A percentile compares a stretch with the other conserved stretches of the same genome.
phyloP scores from a whole-genome alignment of 139 green algal species.

The Haematococcus sp. region DNA sequence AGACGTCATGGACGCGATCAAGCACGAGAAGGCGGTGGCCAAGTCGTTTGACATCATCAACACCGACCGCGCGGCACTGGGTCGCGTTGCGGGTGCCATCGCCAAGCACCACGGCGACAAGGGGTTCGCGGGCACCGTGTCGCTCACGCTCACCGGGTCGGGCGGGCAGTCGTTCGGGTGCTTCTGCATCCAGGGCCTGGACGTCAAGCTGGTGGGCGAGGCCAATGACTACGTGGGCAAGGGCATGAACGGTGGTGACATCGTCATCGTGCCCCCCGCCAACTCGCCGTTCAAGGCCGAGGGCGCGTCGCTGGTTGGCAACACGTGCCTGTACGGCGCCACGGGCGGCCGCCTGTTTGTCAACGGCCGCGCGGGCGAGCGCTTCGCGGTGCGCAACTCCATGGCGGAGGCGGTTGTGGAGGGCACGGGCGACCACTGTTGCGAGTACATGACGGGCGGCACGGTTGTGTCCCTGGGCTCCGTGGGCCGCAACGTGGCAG shows the following conservation, averaged over 20 bases:
- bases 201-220: constrained; percentile 88
- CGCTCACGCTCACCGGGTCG: constrained; percentile 76
- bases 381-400: constrained; percentile 87
- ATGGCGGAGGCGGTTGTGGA: constrained; percentile 93
- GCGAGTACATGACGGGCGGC: constrained; percentile 70
- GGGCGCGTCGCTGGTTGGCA: constrained; percentile 85
- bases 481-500: constrained; percentile 95
- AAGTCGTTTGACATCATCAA: constrained; percentile 82
- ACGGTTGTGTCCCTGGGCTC: constrained; percentile 52
- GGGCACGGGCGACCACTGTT: constrained; percentile 96
- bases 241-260: constrained; percentile 94
- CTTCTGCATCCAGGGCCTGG: constrained; percentile 61
- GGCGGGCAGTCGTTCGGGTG: constrained; percentile 53
- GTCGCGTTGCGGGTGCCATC: constrained; percentile 80
- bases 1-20: constrained; percentile 57
- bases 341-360: constrained; percentile 94
- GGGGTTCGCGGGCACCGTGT: constrained; percentile 74
- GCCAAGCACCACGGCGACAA: constrained; percentile 81
- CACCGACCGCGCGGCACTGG: constrained; percentile 74
- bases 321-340: constrained; percentile 98
- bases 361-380: constrained; percentile 82
- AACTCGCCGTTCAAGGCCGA: constrained; percentile 59
- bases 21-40: constrained; percentile 16
- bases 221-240: constrained; percentile 99
- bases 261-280: constrained; percentile 85